Conservation (phyloP, 768 basidiomycete genomes). For the Chiua virens region DNA sequence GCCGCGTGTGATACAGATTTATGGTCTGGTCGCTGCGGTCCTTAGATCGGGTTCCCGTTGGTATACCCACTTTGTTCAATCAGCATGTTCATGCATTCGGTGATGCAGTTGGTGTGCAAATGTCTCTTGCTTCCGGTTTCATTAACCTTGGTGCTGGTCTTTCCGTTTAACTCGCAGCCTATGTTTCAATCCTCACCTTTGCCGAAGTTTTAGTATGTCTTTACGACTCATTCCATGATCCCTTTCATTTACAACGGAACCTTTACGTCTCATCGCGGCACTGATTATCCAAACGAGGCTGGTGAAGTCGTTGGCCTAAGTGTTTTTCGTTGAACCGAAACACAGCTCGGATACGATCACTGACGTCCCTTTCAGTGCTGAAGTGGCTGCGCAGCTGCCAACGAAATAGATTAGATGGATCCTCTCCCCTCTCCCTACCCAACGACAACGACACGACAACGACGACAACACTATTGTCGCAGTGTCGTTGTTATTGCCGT, state of each 20-base stretch:
- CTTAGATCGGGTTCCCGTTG: slow-evolving; percentile 85
- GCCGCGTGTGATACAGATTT: slow-evolving; percentile 57
- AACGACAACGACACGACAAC: too few relatives aligned
- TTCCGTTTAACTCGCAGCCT: slow-evolving; percentile 46
- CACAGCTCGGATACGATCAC: not conserved
- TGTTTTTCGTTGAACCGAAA: too few relatives aligned
- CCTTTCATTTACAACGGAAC: not conserved
- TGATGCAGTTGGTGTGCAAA: slow-evolving; percentile 60
- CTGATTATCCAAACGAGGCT: slow-evolving; percentile 91
- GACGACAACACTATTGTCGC: too few relatives aligned
- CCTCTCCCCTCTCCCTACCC: too few relatives aligned
- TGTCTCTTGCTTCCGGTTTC: slow-evolving; percentile 94
- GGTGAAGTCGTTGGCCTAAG: slow-evolving; percentile 23
- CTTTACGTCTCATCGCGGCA: slow-evolving; percentile 80
- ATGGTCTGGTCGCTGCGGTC: slow-evolving; percentile 98
- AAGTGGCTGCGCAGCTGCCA: slow-evolving; percentile 7
- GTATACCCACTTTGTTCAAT: slow-evolving; percentile 33
- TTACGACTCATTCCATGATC: not conserved
- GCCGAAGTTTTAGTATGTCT: slow-evolving; percentile 76
- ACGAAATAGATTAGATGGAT: slow-evolving; percentile 9
- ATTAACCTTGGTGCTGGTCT: slow-evolving; percentile 93
- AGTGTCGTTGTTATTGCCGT: too few relatives aligned
- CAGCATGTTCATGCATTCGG: not conserved
- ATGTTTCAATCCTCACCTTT: slow-evolving; percentile 98
- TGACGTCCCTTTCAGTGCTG: slow-evolving; percentile 23